Conservation (phyloP, 305 asterid genomes). For the Fraxinus velutina region DNA sequence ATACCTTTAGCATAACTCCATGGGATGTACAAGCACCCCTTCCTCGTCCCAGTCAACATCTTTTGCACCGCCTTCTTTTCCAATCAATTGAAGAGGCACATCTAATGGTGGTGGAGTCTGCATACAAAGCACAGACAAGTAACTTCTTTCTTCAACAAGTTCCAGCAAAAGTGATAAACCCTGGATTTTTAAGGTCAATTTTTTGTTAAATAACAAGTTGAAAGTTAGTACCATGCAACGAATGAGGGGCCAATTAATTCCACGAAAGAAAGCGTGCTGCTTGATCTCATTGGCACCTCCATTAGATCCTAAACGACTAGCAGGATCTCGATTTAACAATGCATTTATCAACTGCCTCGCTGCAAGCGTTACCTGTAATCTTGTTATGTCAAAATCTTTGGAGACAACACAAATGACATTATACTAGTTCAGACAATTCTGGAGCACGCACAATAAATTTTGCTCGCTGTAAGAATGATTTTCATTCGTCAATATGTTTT, state of each 20-base stretch:
- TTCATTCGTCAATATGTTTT: background rate
- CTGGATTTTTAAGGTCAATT: background rate
- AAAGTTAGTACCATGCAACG: constrained; percentile 70
- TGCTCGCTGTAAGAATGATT: background rate
- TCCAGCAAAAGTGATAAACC: background rate
- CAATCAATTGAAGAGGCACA: constrained; percentile 64
- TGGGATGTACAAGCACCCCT: constrained; percentile 59
- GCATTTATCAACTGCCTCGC: constrained; percentile 83
- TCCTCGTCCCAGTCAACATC: constrained; percentile 67
- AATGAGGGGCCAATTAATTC: constrained; percentile 83
- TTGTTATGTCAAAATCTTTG: constrained; percentile 6
- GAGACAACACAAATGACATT: background rate
- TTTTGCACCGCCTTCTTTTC: constrained; percentile 52
- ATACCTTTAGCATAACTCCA: constrained; percentile 66
- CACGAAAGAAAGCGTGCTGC: constrained; percentile 78
- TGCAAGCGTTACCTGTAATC: constrained; percentile 63
- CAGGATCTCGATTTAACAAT: constrained; percentile 73
- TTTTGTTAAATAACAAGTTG: constrained; percentile 2
- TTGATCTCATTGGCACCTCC: constrained; percentile 89
- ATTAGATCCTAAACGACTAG: constrained; percentile 72
- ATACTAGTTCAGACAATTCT: background rate
- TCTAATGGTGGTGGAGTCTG: constrained; percentile 91
- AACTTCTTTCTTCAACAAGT: background rate
- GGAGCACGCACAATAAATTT: background rate
- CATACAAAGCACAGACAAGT: constrained; percentile 7